These are phyloP conservation scores for Kazachstania africana DNA, from an alignment of 805 yeast species.

Conservation along the genomic window DNA sequence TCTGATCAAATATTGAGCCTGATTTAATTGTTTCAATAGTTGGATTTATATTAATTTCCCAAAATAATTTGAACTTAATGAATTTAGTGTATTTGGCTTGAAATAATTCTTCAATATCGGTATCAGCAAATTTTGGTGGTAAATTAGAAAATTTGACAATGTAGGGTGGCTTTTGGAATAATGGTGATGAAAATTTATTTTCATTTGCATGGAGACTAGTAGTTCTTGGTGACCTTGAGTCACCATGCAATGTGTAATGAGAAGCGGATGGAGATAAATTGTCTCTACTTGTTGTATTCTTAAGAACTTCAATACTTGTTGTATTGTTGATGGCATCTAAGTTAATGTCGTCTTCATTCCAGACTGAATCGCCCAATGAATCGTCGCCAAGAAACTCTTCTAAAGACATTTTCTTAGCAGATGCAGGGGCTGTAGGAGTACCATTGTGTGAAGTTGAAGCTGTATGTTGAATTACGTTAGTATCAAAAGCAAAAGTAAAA, in stretches of 20 bases:
- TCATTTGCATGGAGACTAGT: constrained; percentile 1
- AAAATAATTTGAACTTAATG: constrained; percentile 49
- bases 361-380: constrained; percentile 26
- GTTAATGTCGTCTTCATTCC: constrained; percentile 27
- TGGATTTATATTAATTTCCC: constrained; percentile 48
- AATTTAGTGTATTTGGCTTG: constrained; percentile 48
- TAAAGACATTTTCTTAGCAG: constrained; percentile 34
- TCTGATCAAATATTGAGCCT: constrained; percentile 42
- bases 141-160: constrained; percentile 52
- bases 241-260: background rate
- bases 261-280: background rate
- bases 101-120: constrained; percentile 46
- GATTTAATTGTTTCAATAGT: constrained; percentile 51
- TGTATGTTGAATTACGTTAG: too few relatives aligned
- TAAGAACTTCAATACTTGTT: constrained; percentile 21
- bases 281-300: constrained; percentile 3
- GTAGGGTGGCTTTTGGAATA: constrained; percentile 39
- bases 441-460: constrained; percentile 12
- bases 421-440: too few relatives aligned
- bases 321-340: constrained; percentile 24
- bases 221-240: background rate
- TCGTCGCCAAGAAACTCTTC: constrained; percentile 36
- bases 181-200: constrained; percentile 1
- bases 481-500: too few relatives aligned
- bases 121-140: constrained; percentile 41